Base-by-base conservation (phyloP, 75 land plant genomes). In the Isoetes taiwanensis region DNA sequence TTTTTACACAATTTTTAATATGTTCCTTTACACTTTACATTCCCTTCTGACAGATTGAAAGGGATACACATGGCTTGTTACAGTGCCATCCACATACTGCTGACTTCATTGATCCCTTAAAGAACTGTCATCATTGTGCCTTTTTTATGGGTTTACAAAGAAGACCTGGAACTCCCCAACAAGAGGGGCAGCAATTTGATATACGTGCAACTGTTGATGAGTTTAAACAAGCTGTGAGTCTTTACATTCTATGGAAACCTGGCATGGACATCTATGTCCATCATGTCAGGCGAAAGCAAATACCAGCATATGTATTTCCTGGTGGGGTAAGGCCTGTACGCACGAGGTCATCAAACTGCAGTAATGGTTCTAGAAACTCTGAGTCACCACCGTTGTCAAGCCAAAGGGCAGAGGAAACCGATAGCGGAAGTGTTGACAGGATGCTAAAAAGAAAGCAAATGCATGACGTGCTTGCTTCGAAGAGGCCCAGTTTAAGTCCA, bases 121-220 rank as follows among this genome's bases (percentile, higher is more conserved):
- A 23, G 16, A 23, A 46, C 19, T 19, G 50, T 4, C 16, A 46
- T 6, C 50, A 46, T n/a, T 46, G 50, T n/a, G 50, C 50, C 16
- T 46, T 6, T 23, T 46, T 46, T n/a, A 46, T 46, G 50, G 50
- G 50, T 4, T 23, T 46, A 46, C 50, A 46, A 23, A 46, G 50
- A 16, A 16, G n/a, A 46, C n/a, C 4, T 19, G 50, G 50, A 6
- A n/a, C 50, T 3, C 50, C 50, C 4, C 19, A 19, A 5, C 50
- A 46, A 6, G 50, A 46, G 23, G 50, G 50, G 8, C 50, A 46
- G 23, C 50, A 46, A 23, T 46, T 46, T n/a, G 50, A 46, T 23
- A 46, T 46, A 5, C 50, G 50, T 6, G n/a, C n/a, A 8, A 46
- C 50, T 6, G 50, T 46, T 19, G n/a, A 46, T 6, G 12, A 46